A percentile compares a stretch with the other conserved stretches of the same genome.
Conservation (phyloP, 805 yeast species). For the Schwanniomyces occidentalis region DNA sequence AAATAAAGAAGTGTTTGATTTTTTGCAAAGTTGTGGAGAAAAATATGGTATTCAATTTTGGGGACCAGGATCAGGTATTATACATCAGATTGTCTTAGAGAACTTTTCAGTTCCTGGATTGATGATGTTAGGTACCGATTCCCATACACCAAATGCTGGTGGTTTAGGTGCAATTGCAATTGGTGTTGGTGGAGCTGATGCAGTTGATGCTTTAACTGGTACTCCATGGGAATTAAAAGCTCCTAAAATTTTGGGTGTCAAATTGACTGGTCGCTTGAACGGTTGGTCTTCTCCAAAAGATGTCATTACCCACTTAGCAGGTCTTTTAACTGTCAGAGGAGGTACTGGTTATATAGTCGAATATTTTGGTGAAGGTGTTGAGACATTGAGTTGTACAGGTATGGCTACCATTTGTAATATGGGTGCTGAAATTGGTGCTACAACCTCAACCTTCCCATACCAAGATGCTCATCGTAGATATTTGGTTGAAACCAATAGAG, state of each 20-base stretch:
- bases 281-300: conserved; percentile 99
- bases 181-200: conserved; percentile 99
- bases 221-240: conserved; percentile 99
- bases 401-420: conserved; percentile 99
- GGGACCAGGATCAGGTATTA: conserved; percentile 99
- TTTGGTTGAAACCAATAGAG: conserved; percentile 81
- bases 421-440: conserved; percentile 99
- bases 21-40: conserved; percentile 87
- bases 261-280: conserved; percentile 80
- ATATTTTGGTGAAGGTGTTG: conserved; percentile 94
- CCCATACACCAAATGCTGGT: conserved; percentile 99
- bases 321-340: conserved; percentile 91
- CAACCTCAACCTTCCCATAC: conserved; percentile 96
- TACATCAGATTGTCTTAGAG: conserved; percentile 96
- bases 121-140: conserved; percentile 97
- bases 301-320: conserved; percentile 90
- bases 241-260: conserved; percentile 91
- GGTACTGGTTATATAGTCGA: conserved; percentile 97
- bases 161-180: conserved; percentile 98
- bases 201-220: conserved; percentile 95
- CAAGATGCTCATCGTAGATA: conserved; percentile 77
- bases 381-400: conserved; percentile 90
- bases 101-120: conserved; percentile 96
- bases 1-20: conserved; percentile 94
- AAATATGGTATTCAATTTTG: conserved; percentile 97